Evolutionary conservation across 305 asterid species (phyloP).

Genomic region (Coffea humblotiana): DNA sequence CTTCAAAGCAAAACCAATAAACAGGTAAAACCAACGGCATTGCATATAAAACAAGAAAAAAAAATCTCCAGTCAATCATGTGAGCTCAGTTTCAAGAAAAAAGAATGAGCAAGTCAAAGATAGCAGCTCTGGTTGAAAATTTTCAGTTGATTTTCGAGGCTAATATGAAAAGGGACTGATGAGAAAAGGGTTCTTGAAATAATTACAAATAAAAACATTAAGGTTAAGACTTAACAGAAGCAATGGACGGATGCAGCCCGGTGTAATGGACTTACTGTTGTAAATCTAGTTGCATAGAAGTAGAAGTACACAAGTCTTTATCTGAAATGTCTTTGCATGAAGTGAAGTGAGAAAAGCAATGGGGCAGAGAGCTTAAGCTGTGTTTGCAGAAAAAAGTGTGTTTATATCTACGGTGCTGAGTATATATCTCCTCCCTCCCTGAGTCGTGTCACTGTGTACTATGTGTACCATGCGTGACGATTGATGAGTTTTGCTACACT

Average conservation of each 20-base stretch:
- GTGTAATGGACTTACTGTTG: conserved; percentile 18
- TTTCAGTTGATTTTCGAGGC: background rate
- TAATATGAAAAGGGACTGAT: background rate
- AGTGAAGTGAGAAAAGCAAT: conserved; percentile 12
- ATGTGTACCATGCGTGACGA: conserved; percentile 15
- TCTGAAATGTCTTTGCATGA: conserved; percentile 21
- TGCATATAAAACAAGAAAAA: conserved; percentile 9
- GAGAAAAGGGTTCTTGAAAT: background rate
- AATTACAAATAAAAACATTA: background rate
- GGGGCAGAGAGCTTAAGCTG: conserved; percentile 21
- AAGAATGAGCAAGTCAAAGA: conserved; percentile 22
- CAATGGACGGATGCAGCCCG: background rate
- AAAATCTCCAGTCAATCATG: background rate
- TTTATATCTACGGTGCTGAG: background rate
- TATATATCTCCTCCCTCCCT: background rate
- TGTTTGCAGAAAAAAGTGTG: background rate
- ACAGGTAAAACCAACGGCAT: conserved; percentile 7
- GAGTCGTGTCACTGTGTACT: conserved; percentile 5
- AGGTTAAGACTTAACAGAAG: background rate
- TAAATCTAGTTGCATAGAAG: background rate
- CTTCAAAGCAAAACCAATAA: conserved; percentile 8
- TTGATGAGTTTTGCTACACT: conserved; percentile 1
- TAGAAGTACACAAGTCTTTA: conserved; percentile 13
- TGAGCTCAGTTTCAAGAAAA: conserved; percentile 5
- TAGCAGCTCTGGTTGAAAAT: conserved; percentile 17